These are phyloP conservation scores for Cystobasidium slooffiae DNA, from an alignment of 1,284 basidiomycete species.

Conservation along the genomic window DNA sequence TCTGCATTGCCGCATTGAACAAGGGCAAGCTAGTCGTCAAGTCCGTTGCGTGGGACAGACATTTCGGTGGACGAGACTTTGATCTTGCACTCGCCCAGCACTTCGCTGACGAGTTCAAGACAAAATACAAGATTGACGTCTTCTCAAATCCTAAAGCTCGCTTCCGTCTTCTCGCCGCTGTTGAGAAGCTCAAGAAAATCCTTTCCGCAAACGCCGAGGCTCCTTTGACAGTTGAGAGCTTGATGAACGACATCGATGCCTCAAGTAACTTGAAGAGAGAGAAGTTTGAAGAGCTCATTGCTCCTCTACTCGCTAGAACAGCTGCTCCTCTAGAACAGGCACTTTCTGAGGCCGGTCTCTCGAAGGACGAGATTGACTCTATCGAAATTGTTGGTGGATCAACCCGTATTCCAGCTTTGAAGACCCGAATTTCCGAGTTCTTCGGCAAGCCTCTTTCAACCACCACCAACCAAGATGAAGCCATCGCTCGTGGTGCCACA, in stretches of 20 bases:
- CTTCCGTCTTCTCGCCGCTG: constrained; percentile 82
- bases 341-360: constrained; percentile 65
- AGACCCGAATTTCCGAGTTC: constrained; percentile 67
- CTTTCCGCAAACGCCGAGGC: constrained; percentile 82
- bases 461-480: constrained; percentile 95
- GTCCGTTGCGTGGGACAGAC: constrained; percentile 81
- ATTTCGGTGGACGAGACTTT: constrained; percentile 91
- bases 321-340: constrained; percentile 65
- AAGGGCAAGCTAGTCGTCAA: constrained; percentile 88
- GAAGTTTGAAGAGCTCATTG: constrained; percentile 66
- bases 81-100: constrained; percentile 83
- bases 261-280: constrained; percentile 67
- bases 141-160: constrained; percentile 82
- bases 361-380: constrained; percentile 66
- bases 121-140: constrained; percentile 94
- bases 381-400: constrained; percentile 72
- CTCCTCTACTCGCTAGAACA: constrained; percentile 64
- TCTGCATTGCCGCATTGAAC: constrained; percentile 83
- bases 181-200: constrained; percentile 74
- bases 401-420: constrained; percentile 71
- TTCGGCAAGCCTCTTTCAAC: constrained; percentile 76
- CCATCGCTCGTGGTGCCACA: constrained; percentile 87
- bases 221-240: constrained; percentile 85
- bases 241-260: constrained; percentile 86
- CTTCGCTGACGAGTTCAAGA: constrained; percentile 86